Conservation (phyloP, 805 yeast species). For the Dipodascopsis uninucleata region DNA sequence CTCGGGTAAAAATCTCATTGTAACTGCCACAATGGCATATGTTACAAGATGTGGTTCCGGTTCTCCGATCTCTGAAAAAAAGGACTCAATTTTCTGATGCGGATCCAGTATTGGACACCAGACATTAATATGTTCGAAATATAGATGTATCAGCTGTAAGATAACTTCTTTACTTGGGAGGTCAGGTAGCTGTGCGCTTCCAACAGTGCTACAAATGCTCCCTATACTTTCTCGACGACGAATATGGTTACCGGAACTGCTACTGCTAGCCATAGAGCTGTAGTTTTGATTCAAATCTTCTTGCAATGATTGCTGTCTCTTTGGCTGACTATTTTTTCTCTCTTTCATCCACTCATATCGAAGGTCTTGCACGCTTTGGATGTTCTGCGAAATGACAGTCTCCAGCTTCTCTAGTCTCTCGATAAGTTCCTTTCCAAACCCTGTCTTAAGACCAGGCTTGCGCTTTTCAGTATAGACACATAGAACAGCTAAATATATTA, state of each 20-base stretch:
- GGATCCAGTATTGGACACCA: slow-evolving; percentile 72
- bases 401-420: slow-evolving; percentile 26
- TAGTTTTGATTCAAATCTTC: no score
- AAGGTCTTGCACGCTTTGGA: slow-evolving; percentile 1
- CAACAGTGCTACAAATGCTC: no score
- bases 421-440: slow-evolving; percentile 29
- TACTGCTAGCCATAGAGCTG: neutral
- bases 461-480: slow-evolving; percentile 29
- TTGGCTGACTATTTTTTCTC: neutral
- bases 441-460: slow-evolving; percentile 32
- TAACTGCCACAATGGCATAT: slow-evolving; percentile 28
- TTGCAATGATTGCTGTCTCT: neutral
- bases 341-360: neutral
- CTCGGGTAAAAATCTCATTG: slow-evolving; percentile 26
- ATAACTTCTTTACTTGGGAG: slow-evolving; percentile 19
- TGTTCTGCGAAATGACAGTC: slow-evolving; percentile 5
- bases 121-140: slow-evolving; percentile 75
- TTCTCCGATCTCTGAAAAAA: slow-evolving; percentile 1
- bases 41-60: slow-evolving; percentile 19
- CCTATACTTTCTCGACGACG: neutral
- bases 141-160: slow-evolving; percentile 55
- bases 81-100: slow-evolving; percentile 11
- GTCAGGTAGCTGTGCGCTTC: neutral
- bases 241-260: neutral
- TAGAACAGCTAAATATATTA: slow-evolving; percentile 15